Conservation (phyloP, 208 protist species). For the Crithidia acanthocephali region DNA sequence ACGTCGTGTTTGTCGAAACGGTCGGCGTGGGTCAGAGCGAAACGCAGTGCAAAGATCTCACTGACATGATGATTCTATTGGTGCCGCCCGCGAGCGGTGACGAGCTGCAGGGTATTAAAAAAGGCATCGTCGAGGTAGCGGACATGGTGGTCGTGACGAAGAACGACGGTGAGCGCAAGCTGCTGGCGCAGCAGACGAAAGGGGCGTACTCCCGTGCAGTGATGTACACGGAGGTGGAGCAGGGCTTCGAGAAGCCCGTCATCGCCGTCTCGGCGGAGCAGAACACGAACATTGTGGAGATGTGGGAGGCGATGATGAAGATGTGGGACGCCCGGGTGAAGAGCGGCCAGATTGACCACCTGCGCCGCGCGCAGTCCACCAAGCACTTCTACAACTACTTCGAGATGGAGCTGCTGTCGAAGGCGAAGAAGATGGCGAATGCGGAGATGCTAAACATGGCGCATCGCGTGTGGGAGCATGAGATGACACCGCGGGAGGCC, state of each 20-base stretch:
- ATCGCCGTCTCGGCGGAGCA: slow-evolving; percentile 50
- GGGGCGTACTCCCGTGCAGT: slow-evolving; percentile 55
- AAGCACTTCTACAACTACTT: slow-evolving; percentile 67
- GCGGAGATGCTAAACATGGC: slow-evolving; percentile 36
- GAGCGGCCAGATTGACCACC: slow-evolving; percentile 39
- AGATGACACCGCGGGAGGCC: slow-evolving; percentile 48
- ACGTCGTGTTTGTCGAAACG: slow-evolving; percentile 96
- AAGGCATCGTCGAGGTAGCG: slow-evolving; percentile 95
- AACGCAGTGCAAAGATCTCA: slow-evolving; percentile 86
- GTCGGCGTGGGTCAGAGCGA: slow-evolving; percentile 96
- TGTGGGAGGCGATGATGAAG: slow-evolving; percentile 46
- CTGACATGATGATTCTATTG: slow-evolving; percentile 93
- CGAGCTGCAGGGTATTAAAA: slow-evolving; percentile 95
- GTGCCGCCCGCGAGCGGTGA: slow-evolving; percentile 94
- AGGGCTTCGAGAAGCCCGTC: slow-evolving; percentile 55
- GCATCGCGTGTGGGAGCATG: slow-evolving; percentile 37
- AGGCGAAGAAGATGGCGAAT: slow-evolving; percentile 41
- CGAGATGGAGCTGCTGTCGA: slow-evolving; percentile 50
- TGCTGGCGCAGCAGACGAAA: slow-evolving; percentile 51
- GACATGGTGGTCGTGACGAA: slow-evolving; percentile 96
- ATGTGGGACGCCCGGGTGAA: slow-evolving; percentile 41
- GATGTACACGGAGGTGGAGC: slow-evolving; percentile 53
- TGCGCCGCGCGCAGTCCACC: slow-evolving; percentile 39
- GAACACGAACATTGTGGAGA: slow-evolving; percentile 33
- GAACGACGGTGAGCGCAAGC: slow-evolving; percentile 78